Base-by-base conservation (phyloP, 768 basidiomycete genomes). In the Fomitopsis serialis region DNA sequence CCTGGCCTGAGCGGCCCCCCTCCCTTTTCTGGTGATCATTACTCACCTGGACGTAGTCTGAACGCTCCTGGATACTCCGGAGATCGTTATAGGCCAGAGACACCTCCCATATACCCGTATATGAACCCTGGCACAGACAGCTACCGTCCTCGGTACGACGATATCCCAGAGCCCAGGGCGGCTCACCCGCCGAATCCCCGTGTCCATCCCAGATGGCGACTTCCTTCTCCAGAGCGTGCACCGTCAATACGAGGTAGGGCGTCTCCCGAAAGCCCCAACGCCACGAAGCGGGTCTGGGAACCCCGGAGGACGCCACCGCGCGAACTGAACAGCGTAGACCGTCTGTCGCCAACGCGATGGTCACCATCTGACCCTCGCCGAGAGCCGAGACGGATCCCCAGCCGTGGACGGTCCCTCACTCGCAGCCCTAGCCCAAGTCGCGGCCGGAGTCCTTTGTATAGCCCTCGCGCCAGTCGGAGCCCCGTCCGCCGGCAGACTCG, bases 51-150 rank as follows among this genome's bases (percentile, higher is more conserved):
- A 6, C 37, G 37, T 5, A 40, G 37, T 40, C 19, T 40, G 58
- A 58, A 25, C 61, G 55, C 34, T 3, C 48, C 62, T n/a, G 68
- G 68, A 48, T 53, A 66, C 24, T 62, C 68, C 36, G 71, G 69
- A 45, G 82, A 85, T 57, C 75, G 76, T 23, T 82, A 82, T 68
- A 76, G 79, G 45, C 79, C 80, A 48, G 53, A 63, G 44, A 56
- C 70, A 7, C 23, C 53, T 37, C 44, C 70, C 37, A 69, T 70
- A 53, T 70, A 70, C 45, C 65, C 74, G 23, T 63, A 68, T 56
- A 63, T 59, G 49, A 55, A 54, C 48, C 72, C 66, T 13, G 60
- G 63, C 21, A 19, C 64, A 45, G 76, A 87, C 62, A 75, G 73
- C 7, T 84, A 86, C 42, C 55, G 63, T 42, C 60, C 63, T 2